phyloP scores from a whole-genome alignment of 2,329 filamentous ascomycete species.

The Fusarium cyanostomum region DNA sequence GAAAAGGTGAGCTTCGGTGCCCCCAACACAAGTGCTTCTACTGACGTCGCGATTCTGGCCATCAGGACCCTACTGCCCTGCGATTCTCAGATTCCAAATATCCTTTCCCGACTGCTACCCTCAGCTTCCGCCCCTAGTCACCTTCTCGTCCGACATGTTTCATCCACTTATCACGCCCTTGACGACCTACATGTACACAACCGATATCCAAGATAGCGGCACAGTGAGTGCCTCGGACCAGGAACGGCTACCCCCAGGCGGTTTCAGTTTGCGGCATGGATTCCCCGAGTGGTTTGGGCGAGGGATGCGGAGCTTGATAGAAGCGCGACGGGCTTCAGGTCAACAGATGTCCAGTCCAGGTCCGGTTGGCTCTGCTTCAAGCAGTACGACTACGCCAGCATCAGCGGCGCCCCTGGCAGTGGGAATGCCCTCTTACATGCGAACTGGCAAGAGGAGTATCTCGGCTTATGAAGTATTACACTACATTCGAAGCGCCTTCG shows the following conservation, averaged over 20 bases:
- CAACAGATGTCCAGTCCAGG: conserved; percentile 46
- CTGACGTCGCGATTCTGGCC: neutral
- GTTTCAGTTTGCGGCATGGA: conserved; percentile 89
- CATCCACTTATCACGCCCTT: conserved; percentile 92
- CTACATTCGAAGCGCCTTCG: conserved; percentile 86
- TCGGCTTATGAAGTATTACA: conserved; percentile 75
- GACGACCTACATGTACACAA: conserved; percentile 94
- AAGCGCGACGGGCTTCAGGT: conserved; percentile 54
- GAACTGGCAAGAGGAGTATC: conserved; percentile 54
- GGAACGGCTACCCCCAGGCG: conserved; percentile 84
- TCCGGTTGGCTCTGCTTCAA: conserved; percentile 35
- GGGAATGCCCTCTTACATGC: conserved; percentile 51
- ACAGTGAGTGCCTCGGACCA: conserved; percentile 86
- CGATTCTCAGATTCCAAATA: conserved; percentile 89
- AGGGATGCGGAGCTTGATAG: conserved; percentile 53
- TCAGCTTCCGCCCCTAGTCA: conserved; percentile 80
- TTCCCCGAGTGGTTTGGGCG: conserved; percentile 91
- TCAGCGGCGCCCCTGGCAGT: conserved; percentile 44
- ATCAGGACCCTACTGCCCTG: conserved; percentile 86
- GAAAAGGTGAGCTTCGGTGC: conserved; percentile 71
- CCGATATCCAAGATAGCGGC: conserved; percentile 76
- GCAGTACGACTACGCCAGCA: conserved; percentile 45
- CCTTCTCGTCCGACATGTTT: conserved; percentile 92
- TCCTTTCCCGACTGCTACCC: conserved; percentile 87
- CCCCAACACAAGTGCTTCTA: neutral